phyloP scores from a whole-genome alignment of 1,284 basidiomycete species.

The Pseudozyma sp. region DNA sequence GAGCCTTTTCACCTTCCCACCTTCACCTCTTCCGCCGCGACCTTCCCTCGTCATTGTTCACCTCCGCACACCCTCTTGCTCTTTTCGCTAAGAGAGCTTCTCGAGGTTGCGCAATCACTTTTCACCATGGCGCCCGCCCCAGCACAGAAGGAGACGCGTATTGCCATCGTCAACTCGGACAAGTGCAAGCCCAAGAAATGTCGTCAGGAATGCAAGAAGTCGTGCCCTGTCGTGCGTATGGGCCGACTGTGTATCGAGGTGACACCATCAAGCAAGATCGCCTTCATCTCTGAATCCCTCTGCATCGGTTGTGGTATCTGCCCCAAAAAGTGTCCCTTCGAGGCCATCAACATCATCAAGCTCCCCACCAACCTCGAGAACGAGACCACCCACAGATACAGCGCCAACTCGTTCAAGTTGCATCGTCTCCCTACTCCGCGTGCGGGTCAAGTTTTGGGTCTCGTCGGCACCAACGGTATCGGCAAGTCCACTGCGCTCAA shows the following conservation, averaged over 20 bases:
- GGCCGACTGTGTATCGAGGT: conserved; percentile 66
- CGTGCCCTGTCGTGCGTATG: conserved; percentile 68
- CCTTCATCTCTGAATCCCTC: conserved; percentile 66
- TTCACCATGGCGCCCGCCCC: conserved; percentile 51
- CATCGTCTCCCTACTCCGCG: conserved; percentile 66
- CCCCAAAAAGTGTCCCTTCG: conserved; percentile 68
- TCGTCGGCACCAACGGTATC: conserved; percentile 69
- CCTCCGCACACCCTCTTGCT: conserved; percentile 6
- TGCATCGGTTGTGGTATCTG: conserved; percentile 69
- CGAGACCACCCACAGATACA: conserved; percentile 68
- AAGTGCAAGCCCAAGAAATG: conserved; percentile 69
- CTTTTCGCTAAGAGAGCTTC: conserved; percentile 10
- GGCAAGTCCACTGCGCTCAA: conserved; percentile 68
- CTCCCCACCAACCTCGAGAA: conserved; percentile 67
- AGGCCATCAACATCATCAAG: conserved; percentile 69
- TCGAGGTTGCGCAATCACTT: conserved; percentile 15
- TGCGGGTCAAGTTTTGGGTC: conserved; percentile 67
- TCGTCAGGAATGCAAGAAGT: conserved; percentile 68
- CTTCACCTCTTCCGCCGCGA: conserved; percentile 12
- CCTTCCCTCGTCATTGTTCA: conserved; percentile 1
- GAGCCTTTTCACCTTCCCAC: conserved; percentile 2
- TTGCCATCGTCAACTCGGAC: conserved; percentile 68
- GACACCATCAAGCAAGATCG: conserved; percentile 64
- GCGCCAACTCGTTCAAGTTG: conserved; percentile 68
- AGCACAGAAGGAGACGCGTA: conserved; percentile 65